Evolutionary conservation across 257 asterid genomes (phyloP), one percentile per base, ranked within the genome.

Genomic region (Solanum clarkiae): DNA sequence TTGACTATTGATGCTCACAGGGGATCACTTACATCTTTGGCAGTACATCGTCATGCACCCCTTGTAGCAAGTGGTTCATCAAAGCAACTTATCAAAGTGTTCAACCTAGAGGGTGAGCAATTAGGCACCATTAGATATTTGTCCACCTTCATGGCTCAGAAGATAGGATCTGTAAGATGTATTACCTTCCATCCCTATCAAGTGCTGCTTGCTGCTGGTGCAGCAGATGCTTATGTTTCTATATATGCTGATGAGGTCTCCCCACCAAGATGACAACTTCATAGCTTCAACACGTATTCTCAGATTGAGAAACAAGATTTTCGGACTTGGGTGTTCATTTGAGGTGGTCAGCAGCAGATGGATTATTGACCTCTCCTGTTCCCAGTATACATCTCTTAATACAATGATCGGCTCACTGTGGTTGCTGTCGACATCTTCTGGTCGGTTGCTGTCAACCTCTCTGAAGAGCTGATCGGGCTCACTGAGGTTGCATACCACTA

Each of bases 91-190:
- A 94, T 97, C 90, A 94, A 97, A 87, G 91, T 95, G 49, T 97
- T 95, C 92, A 95, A 93, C 87, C 84, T 97, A 86, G 93, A 92
- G 86, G 99, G 99, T 1, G 92, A 91, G 84, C 99, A 92, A 54
- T 87, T 97, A 72, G 98, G 99, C 82, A 93, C 92, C 14, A 95
- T 97, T 47, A 91, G 97, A n/a, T 93, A 94, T 87, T 90, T 94
- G 82, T 97, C 98, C 32, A 92, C 96, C 56, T 95, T 95, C 91
- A 95, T 95, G 99, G 99, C 98, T 83, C 99, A 94, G 89, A 97
- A 91, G 91, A 97, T 95, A 26, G 99, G 99, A 70, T 92, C 98
- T 11, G 97, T 97, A 32, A 95, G 95, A 92, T 92, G 95, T 87
- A 97, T 95, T 57, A 84, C 96, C 55, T 97, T 97, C 93, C 99